Evolutionary conservation across 768 basidiomycete genomes (phyloP).

Genomic region (Hygrophorus pudorinus): DNA sequence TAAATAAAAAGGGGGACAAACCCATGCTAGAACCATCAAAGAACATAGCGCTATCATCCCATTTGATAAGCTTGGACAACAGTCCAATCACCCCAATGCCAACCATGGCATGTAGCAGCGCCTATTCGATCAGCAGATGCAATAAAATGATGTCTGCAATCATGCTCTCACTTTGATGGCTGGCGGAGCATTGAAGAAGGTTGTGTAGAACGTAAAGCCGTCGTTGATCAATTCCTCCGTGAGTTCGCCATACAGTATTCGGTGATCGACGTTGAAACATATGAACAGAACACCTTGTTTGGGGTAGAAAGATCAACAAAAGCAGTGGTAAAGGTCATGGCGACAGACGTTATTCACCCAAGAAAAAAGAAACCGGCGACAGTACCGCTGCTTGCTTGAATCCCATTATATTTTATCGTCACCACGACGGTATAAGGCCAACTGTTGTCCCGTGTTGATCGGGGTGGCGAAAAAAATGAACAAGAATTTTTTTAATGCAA

Average conservation of each 20-base stretch:
- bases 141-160: neutral
- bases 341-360: slow-evolving; percentile 44
- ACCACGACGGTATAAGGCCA: too few species aligned
- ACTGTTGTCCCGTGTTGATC: too few species aligned
- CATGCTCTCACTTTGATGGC: slow-evolving; percentile 71
- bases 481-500: too few species aligned
- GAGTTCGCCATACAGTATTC: slow-evolving; percentile 61
- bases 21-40: slow-evolving; percentile 89
- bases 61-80: slow-evolving; percentile 70
- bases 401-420: slow-evolving; percentile 43
- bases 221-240: slow-evolving; percentile 60
- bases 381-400: slow-evolving; percentile 88
- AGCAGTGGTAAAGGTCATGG: slow-evolving; percentile 10
- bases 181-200: slow-evolving; percentile 87
- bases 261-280: slow-evolving; percentile 82
- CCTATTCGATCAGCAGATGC: slow-evolving; percentile 35
- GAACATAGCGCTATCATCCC: slow-evolving; percentile 91
- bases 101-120: slow-evolving; percentile 78
- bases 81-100: slow-evolving; percentile 69
- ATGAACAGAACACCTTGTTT: slow-evolving; percentile 67
- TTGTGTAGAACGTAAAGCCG: slow-evolving; percentile 83
- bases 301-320: slow-evolving; percentile 1
- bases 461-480: too few species aligned
- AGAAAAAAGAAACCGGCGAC: slow-evolving; percentile 80
- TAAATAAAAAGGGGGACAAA: slow-evolving; percentile 29